Base-by-base conservation (phyloP, 768 basidiomycete genomes). In the Lactifluus hygrophoroides region DNA sequence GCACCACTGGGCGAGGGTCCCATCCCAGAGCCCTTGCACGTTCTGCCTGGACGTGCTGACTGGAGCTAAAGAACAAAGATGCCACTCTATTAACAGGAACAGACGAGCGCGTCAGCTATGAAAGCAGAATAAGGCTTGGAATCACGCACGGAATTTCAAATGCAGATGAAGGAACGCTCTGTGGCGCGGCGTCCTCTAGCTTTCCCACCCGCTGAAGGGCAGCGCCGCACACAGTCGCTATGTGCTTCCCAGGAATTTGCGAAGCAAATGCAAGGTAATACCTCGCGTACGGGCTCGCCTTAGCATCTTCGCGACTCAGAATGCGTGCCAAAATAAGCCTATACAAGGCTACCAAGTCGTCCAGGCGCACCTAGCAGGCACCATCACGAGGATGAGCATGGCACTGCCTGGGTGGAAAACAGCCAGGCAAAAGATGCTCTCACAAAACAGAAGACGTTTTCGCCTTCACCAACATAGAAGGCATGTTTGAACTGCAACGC, bases 231-330 rank as follows among this genome's bases (percentile, higher is more conserved):
- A 42, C 16, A 17, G 34, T 51, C 40, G 23, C 21, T n/a, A 57
- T 60, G 23, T 43, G 28, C 30, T 57, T 60, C 59, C 55, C 57
- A 6, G 48, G 0, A 10, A 27, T 0, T 2, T 55, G 42, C 6
- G 48, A 38, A 28, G 49, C 57, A 14, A 48, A 17, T 16, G 35
- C 49, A 7, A 60, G 28, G 49, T 51, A 60, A 44, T 60, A 60
- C 48, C 55, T 43, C 34, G 55, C 42, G 49, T 57, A 56, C 37
- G 56, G 55, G 48, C 59, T 57, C 32, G 54, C 51, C 17, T 58
- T 25, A 32, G 47, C 44, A 14, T 44, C 55, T 11, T 0, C 56
- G 0, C 42, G 30, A 9, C 49, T 38, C 3, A 56, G 14, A 16
- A 56, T 49, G 19, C 19, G 50, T 17, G 40, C 55, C n/a, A 60